Evolutionary conservation across 305 asterid genomes (phyloP), one percentile per base, ranked within the genome.

Genomic region (Coffea humblotiana): DNA sequence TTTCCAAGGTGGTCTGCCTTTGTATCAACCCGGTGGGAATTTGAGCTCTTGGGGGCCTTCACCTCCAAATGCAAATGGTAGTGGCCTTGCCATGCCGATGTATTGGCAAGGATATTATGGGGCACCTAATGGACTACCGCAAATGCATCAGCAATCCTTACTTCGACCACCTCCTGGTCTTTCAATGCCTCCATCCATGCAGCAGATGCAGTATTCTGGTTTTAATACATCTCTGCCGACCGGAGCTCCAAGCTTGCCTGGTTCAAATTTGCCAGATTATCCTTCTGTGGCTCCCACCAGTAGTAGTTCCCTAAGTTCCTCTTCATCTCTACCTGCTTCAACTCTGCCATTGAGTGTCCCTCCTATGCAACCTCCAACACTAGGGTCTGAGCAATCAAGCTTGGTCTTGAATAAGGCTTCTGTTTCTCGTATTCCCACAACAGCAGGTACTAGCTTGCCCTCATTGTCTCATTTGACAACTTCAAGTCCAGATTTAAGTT

Each of bases 71-170:
- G 90, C 91, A 78, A 89, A 87, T 82, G 93, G 91, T 60, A 84
- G 90, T 86, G 94, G 93, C 77, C 85, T 90, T 78, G 87, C 91
- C 16, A 88, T 96, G 95, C 99, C 98, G 40, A 91, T 92, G 98
- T 94, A 96, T 83, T 96, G 98, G 98, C 98, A 87, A 80, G 98
- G 98, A 60, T 94, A 78, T 82, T 96, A 96, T 84, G 98, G 97
- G 23, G 23, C 97, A 21, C 99, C 98, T 58, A 91, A 83, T 82
- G 97, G 90, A 47, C 82, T 91, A 16, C 96, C 97, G n/a, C 99
- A 92, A 74, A 79, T 96, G 72, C 93, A 93, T 78, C 98, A 93
- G 75, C 99, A 91, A 72, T 78, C 98, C 80, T 79, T 95, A 84
- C 97, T 90, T 71, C 90, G 95, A 68, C 97, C 98, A 27, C 97